phyloP scores from a whole-genome alignment of 1,139 yeast species.

The Hansenula anomala region DNA sequence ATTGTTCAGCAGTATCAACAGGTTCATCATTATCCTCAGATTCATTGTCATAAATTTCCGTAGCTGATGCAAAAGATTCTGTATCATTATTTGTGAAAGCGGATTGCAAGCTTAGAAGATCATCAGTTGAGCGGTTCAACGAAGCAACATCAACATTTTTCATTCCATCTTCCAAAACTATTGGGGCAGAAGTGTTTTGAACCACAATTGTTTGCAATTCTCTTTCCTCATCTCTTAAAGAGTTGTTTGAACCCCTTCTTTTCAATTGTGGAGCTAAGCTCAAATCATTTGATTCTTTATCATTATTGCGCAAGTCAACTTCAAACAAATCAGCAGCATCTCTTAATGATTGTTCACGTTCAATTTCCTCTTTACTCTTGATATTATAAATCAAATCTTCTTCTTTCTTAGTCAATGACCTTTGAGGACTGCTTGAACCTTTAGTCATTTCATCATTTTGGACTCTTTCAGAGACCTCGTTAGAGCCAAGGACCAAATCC shows the following conservation, averaged over 20 bases:
- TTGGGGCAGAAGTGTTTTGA: constrained; percentile 13
- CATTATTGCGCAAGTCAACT: constrained; percentile 28
- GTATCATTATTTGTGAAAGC: constrained; percentile 4
- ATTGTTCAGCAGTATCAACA: constrained; percentile 4
- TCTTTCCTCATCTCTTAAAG: constrained; percentile 25
- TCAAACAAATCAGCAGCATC: constrained; percentile 27
- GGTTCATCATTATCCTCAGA: constrained; percentile 11
- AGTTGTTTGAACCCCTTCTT: constrained; percentile 16
- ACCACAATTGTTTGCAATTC: constrained; percentile 19
- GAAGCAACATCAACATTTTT: constrained; percentile 1
- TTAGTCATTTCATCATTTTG: constrained; percentile 28
- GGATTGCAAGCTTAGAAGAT: constrained; percentile 10
- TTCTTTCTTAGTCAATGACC: constrained; percentile 18
- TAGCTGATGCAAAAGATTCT: constrained; percentile 18
- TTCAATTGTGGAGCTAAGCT: constrained; percentile 19
- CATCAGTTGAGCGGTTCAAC: constrained; percentile 7
- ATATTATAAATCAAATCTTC: constrained; percentile 18
- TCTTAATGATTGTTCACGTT: constrained; percentile 21
- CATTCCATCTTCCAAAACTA: constrained; percentile 11
- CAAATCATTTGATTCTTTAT: constrained; percentile 14
- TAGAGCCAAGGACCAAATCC: constrained; percentile 22
- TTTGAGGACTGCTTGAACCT: constrained; percentile 23
- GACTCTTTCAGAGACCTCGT: constrained; percentile 18
- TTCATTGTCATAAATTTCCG: constrained; percentile 25
- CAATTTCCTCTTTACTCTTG: constrained; percentile 15